A percentile compares a stretch with the other conserved stretches of the same genome.
These are phyloP conservation scores for Colletotrichum incanum DNA, from an alignment of 2,329 filamentous ascomycete genomes.

Conservation along the genomic window DNA sequence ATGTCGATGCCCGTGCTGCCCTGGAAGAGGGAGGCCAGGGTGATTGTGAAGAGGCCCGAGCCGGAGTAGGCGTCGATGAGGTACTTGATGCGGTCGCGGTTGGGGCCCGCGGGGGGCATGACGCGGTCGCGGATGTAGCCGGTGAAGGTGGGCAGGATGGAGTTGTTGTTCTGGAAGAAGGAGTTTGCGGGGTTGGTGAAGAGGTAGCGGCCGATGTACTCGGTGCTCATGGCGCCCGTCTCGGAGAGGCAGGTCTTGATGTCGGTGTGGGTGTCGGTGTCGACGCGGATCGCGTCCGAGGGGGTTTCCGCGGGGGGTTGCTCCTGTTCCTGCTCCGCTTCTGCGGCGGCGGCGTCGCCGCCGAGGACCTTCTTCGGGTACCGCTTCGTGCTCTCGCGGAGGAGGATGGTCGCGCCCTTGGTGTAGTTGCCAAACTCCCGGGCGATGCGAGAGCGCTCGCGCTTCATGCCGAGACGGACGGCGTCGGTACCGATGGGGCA, in stretches of 20 bases:
- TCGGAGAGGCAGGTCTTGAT: conserved; percentile 92
- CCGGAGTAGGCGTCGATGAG: conserved; percentile 98
- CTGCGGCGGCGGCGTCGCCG: conserved; percentile 56
- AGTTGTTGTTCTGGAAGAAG: conserved; percentile 99
- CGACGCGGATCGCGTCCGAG: conserved; percentile 64
- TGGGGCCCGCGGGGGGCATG: conserved; percentile 65
- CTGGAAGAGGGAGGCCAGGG: conserved; percentile 87
- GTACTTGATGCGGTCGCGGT: conserved; percentile 75
- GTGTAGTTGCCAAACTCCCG: conserved; percentile 80
- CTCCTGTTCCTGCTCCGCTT: conserved; percentile 56
- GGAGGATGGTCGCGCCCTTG: conserved; percentile 87
- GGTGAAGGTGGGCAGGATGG: conserved; percentile 90
- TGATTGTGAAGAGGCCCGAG: conserved; percentile 97
- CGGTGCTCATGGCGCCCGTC: conserved; percentile 84
- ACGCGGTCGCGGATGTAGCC: conserved; percentile 88
- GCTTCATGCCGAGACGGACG: conserved; percentile 83
- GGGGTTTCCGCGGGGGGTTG: conserved; percentile 50
- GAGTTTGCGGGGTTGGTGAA: conserved; percentile 94
- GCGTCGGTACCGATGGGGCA: conserved; percentile 95
- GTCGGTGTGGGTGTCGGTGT: conserved; percentile 76
- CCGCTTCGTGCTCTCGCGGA: conserved; percentile 87
- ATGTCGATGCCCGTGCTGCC: conserved; percentile 94
- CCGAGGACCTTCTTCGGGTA: conserved; percentile 64
- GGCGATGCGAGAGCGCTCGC: conserved; percentile 83
- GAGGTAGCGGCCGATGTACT: conserved; percentile 88